Evolutionary conservation across 2,329 filamentous ascomycete species (phyloP).

Genomic region (Didymosphaeria variabile): DNA sequence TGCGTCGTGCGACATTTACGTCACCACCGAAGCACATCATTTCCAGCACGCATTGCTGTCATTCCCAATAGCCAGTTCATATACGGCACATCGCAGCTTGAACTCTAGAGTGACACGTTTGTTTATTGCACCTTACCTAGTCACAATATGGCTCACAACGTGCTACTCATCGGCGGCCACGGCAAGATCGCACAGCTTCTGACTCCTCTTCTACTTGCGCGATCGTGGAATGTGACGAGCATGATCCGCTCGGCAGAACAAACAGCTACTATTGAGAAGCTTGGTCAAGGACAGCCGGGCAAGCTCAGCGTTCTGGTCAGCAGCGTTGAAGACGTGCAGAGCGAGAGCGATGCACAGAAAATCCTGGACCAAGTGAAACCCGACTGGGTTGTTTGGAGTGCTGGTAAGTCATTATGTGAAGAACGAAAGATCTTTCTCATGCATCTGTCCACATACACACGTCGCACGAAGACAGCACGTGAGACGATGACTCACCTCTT

Average conservation of each 20-base stretch:
- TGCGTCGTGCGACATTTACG: slow-evolving; percentile 2
- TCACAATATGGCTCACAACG: slow-evolving; percentile 41
- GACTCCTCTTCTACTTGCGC: slow-evolving; percentile 77
- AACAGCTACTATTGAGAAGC: slow-evolving; percentile 67
- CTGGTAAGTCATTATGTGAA: slow-evolving; percentile 58
- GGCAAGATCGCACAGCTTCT: slow-evolving; percentile 79
- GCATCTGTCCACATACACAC: neutral
- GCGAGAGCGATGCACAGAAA: slow-evolving; percentile 66
- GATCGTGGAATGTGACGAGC: slow-evolving; percentile 80
- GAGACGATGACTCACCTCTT: neutral
- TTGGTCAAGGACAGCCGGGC: slow-evolving; percentile 67
- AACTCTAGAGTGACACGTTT: neutral
- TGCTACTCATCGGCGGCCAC: slow-evolving; percentile 82
- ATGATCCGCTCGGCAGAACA: slow-evolving; percentile 79
- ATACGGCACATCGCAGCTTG: neutral
- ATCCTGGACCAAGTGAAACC: slow-evolving; percentile 69
- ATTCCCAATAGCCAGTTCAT: neutral
- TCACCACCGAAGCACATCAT: slow-evolving; percentile 4
- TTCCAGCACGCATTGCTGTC: neutral
- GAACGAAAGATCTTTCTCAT: neutral
- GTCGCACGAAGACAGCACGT: neutral
- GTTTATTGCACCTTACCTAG: neutral
- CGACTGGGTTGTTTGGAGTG: slow-evolving; percentile 75
- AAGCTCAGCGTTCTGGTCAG: slow-evolving; percentile 74
- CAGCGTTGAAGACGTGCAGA: slow-evolving; percentile 76